phyloP scores from a whole-genome alignment of 495 filamentous ascomycete species.

The Neurospora sp. region DNA sequence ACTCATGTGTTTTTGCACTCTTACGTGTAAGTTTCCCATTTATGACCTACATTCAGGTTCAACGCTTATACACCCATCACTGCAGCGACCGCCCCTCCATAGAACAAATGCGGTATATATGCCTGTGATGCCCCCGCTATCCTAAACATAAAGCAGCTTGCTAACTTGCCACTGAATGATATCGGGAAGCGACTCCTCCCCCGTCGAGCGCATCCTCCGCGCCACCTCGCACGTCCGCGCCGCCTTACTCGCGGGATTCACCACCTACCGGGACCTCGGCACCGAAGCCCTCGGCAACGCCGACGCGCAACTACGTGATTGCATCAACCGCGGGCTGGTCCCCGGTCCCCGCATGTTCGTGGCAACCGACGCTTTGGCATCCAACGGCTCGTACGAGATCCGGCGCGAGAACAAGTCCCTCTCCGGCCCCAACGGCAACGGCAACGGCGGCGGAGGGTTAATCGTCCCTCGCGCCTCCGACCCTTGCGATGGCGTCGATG shows the following conservation, averaged over 20 bases:
- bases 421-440: background rate
- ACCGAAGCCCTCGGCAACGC: conserved; percentile 36
- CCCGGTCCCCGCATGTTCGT: conserved; percentile 44
- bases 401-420: conserved; percentile 30
- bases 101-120: conserved; percentile 32
- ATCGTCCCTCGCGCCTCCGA: conserved; percentile 31
- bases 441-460: background rate
- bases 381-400: conserved; percentile 38
- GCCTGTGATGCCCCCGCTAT: background rate
- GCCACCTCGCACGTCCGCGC: conserved; percentile 40
- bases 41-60: background rate
- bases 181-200: conserved; percentile 27
- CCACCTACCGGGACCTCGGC: conserved; percentile 46
- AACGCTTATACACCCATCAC: too few species aligned
- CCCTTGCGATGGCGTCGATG: conserved; percentile 33
- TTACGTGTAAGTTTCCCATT: conserved; percentile 19
- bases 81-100: conserved; percentile 23
- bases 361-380: conserved; percentile 39
- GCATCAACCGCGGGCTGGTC: conserved; percentile 39
- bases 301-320: conserved; percentile 35
- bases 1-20: conserved; percentile 44
- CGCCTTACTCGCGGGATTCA: conserved; percentile 44
- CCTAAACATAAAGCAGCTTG: background rate
- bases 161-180: background rate
- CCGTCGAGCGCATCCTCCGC: conserved; percentile 39